Evolutionary conservation across 768 basidiomycete genomes (phyloP).

Genomic region (Leccinum boreale): DNA sequence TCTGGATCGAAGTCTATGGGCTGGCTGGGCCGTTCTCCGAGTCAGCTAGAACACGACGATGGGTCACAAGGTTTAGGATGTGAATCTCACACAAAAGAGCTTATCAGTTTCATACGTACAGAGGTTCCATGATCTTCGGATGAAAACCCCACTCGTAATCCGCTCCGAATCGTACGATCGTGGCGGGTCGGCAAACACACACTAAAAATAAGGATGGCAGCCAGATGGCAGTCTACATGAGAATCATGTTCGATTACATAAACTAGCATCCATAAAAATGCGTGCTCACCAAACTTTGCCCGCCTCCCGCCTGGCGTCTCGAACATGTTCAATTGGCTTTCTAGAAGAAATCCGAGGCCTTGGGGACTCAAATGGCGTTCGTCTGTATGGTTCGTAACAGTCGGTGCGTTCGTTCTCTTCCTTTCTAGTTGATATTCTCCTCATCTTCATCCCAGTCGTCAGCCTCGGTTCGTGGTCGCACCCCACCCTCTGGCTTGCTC

Average conservation of each 20-base stretch:
- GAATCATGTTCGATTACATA: not conserved
- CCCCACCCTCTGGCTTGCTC: not conserved
- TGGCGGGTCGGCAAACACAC: too few relatives aligned
- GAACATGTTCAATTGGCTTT: not conserved
- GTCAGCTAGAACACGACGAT: conserved; percentile 64
- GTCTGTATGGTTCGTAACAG: conserved; percentile 54
- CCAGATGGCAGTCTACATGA: not conserved
- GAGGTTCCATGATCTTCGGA: not conserved
- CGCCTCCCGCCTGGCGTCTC: not conserved
- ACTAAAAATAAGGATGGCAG: too few relatives aligned
- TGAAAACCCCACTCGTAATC: too few relatives aligned
- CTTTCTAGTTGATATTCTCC: not conserved
- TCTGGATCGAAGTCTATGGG: conserved; percentile 78
- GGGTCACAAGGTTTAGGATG: conserved; percentile 29
- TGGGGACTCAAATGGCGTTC: conserved; percentile 55
- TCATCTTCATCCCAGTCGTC: conserved; percentile 35
- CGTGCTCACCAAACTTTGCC: not conserved
- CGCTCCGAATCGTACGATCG: too few relatives aligned
- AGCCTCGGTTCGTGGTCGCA: conserved; percentile 40
- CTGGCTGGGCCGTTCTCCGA: conserved; percentile 49
- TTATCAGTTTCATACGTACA: not conserved
- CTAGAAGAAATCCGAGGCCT: conserved; percentile 22
- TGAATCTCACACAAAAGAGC: too few relatives aligned
- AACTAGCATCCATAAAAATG: conserved; percentile 4
- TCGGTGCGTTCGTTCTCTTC: conserved; percentile 27